Evolutionary conservation across 495 filamentous ascomycete species (phyloP).

Genomic region (Xylaria cubensis): DNA sequence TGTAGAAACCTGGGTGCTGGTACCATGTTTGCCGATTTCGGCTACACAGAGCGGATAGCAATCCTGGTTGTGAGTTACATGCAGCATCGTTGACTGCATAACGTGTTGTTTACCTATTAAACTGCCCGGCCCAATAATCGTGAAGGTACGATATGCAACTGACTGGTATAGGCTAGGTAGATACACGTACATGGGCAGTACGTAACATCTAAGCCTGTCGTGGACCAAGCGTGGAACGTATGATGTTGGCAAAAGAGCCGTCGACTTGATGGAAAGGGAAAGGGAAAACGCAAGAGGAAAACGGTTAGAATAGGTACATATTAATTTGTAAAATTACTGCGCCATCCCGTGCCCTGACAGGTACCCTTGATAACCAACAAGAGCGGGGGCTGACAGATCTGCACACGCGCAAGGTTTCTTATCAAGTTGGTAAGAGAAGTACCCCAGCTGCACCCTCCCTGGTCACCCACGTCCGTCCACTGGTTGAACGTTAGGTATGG

Average conservation of each 20-base stretch:
- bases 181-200: not conserved
- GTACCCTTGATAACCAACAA: not conserved
- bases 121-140: not conserved
- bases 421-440: conserved; percentile 13
- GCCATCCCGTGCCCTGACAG: conserved; percentile 22
- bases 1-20: not conserved
- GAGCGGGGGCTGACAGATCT: conserved; percentile 26
- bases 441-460: conserved; percentile 18
- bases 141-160: not conserved
- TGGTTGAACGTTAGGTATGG: conserved; percentile 19
- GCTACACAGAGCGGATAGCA: not conserved
- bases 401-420: conserved; percentile 16
- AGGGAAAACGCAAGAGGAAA: not conserved
- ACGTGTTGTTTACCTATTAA: not conserved
- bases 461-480: conserved; percentile 8
- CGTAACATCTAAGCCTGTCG: not conserved
- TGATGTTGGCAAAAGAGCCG: not conserved
- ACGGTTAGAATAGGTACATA: not conserved
- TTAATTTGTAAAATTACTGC: not conserved
- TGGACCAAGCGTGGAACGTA: not conserved
- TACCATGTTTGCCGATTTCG: conserved; percentile 17
- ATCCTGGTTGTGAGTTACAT: not conserved
- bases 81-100: conserved; percentile 9
- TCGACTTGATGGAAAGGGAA: not conserved
- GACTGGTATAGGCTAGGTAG: conserved; percentile 5